phyloP scores from a whole-genome alignment of 202 grass and related monocot genomes.

The Musa balbisiana region DNA sequence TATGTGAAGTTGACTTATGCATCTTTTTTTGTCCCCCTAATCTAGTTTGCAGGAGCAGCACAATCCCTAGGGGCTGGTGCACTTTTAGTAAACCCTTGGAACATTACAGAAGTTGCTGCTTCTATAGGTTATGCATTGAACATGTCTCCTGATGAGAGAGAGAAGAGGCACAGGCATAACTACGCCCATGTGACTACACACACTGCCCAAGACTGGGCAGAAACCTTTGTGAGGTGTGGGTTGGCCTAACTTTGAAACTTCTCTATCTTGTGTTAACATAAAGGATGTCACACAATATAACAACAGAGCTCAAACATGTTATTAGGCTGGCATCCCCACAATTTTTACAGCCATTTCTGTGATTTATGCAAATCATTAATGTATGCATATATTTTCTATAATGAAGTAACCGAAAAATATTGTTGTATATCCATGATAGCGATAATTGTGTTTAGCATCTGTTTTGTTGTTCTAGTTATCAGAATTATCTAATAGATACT shows the following conservation, averaged over 20 bases:
- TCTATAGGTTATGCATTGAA: conserved; percentile 57
- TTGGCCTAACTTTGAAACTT: not conserved
- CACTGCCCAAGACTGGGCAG: conserved; percentile 98
- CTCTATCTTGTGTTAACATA: not conserved
- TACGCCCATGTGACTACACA: conserved; percentile 94
- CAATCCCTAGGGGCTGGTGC: conserved; percentile 98
- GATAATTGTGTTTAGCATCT: no score
- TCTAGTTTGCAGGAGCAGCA: conserved; percentile 95
- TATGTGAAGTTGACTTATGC: no score
- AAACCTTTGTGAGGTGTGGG: conserved; percentile 90
- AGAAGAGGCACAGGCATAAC: conserved; percentile 96
- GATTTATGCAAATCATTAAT: no score
- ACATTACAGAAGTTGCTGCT: conserved; percentile 83
- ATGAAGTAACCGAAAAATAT: no score
- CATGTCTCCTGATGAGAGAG: conserved; percentile 81
- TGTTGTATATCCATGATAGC: no score
- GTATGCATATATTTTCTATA: no score
- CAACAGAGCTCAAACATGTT: not conserved
- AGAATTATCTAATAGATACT: no score
- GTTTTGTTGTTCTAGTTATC: no score
- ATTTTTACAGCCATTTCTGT: no score
- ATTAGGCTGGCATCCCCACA: no score
- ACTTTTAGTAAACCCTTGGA: conserved; percentile 97
- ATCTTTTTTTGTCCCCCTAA: conserved; percentile 5
- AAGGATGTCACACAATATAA: not conserved